Evolutionary conservation across 1,139 yeast species (phyloP), one percentile per base, ranked within the genome.

Genomic region (Magnusiomyces fungicola): DNA sequence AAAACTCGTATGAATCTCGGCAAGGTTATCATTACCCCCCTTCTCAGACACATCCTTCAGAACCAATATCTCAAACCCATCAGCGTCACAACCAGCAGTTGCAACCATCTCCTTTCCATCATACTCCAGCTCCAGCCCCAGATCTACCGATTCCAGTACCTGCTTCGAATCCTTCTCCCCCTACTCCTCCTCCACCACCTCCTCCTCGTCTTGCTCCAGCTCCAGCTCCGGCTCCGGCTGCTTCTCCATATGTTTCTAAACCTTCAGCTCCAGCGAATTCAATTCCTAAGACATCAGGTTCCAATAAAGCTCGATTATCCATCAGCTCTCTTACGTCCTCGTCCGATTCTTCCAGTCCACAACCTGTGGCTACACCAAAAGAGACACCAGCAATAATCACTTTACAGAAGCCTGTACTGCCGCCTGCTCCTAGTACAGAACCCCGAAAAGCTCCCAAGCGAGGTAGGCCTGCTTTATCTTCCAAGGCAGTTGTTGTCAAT

Each of bases 291-390:
- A n/a, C n/a, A n/a, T n/a, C n/a, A n/a, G n/a, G n/a, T n/a, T n/a
- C n/a, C n/a, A n/a, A 6, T 18, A 32, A 40, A 24, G 25, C 30
- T 5, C 43, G 43, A 19, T 22, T 40, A 3, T 40, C 43, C 24
- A 40, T 40, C 19, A 40, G 43, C 19, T 25, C 43, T 3, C 22
- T 40, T 6, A 40, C 33, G 23, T 40, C 41, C 39, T n/a, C 9
- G 21, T 36, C 39, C 23, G 14, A 36, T 32, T 32, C 16, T 4
- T 5, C 16, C 10, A 32, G 16, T 32, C 14, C 36, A 19, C 4
- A 32, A 4, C 6, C n/a, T 5, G 36, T n/a, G 4, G 4, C 36
- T 32, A 12, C n/a, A 32, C 36, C 3, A 32, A 32, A 32, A n/a
- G 16, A 32, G n/a, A n/a, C n/a, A n/a, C n/a, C n/a, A n/a, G n/a